Evolutionary conservation across 768 basidiomycete genomes (phyloP).

Genomic region (Rhizopogon roseolus): DNA sequence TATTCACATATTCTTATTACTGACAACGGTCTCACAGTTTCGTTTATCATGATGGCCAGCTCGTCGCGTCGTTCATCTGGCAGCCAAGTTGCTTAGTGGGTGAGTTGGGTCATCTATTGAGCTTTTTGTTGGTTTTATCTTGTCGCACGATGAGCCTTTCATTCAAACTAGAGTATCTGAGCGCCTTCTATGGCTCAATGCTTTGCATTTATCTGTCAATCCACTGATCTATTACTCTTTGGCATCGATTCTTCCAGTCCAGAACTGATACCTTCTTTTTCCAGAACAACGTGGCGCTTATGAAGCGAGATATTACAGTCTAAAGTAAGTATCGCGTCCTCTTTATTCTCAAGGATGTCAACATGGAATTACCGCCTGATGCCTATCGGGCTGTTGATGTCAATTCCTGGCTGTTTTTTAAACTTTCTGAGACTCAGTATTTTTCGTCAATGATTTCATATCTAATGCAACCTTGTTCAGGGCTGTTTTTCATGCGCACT

Average conservation of each 20-base stretch:
- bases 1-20: neutral
- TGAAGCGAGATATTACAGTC: neutral
- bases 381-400: conserved; percentile 52
- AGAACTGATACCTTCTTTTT: neutral
- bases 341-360: conserved; percentile 46
- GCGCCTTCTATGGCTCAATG: conserved; percentile 58
- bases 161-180: conserved; percentile 97
- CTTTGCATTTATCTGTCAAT: conserved; percentile 61
- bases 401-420: conserved; percentile 78
- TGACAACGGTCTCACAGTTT: conserved; percentile 8
- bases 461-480: neutral
- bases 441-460: neutral
- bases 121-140: conserved; percentile 5
- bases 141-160: conserved; percentile 49
- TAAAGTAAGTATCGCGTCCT: neutral
- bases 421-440: conserved; percentile 47
- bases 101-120: conserved; percentile 10
- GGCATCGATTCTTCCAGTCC: neutral
- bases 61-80: neutral
- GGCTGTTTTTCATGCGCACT: too few relatives aligned
- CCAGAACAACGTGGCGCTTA: neutral
- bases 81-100: neutral
- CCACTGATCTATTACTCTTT: conserved; percentile 45
- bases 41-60: neutral
- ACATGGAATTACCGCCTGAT: conserved; percentile 88